Evolutionary conservation across 1,139 yeast genomes (phyloP).

Genomic region (Debaryomyces sp.): DNA sequence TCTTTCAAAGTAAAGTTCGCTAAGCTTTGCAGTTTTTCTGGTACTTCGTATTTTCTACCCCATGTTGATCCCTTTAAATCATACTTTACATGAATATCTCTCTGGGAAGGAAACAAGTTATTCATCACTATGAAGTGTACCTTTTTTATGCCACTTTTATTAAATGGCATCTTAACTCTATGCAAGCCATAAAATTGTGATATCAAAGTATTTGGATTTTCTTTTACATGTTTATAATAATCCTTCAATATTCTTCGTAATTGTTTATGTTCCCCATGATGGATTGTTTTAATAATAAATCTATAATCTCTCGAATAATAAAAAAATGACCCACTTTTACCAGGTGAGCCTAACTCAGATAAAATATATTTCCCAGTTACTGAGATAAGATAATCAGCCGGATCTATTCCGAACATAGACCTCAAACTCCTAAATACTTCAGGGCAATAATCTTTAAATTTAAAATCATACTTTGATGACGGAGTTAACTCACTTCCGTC

Average conservation of each 20-base stretch:
- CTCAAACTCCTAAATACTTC: constrained; percentile 90
- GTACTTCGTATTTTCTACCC: constrained; percentile 66
- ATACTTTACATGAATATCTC: constrained; percentile 82
- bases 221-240: constrained; percentile 79
- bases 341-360: constrained; percentile 93
- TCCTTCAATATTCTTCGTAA: constrained; percentile 72
- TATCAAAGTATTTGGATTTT: constrained; percentile 83
- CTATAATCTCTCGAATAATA: constrained; percentile 93
- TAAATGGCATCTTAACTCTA: constrained; percentile 82
- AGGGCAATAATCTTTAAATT: constrained; percentile 95
- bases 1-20: constrained; percentile 68
- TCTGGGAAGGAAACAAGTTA: constrained; percentile 92
- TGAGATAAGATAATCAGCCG: constrained; percentile 92
- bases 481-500: constrained; percentile 92
- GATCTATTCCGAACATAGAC: constrained; percentile 80
- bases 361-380: constrained; percentile 90
- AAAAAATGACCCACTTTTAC: constrained; percentile 95
- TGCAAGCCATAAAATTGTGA: constrained; percentile 97
- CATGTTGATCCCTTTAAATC: constrained; percentile 93
- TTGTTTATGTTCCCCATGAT: constrained; percentile 88
- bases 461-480: constrained; percentile 91
- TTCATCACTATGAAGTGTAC: constrained; percentile 97
- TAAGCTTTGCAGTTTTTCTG: constrained; percentile 26
- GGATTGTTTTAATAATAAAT: constrained; percentile 94
- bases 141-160: constrained; percentile 58